Evolutionary conservation across 768 basidiomycete species (phyloP).

Genomic region (Lentinula detonsa): DNA sequence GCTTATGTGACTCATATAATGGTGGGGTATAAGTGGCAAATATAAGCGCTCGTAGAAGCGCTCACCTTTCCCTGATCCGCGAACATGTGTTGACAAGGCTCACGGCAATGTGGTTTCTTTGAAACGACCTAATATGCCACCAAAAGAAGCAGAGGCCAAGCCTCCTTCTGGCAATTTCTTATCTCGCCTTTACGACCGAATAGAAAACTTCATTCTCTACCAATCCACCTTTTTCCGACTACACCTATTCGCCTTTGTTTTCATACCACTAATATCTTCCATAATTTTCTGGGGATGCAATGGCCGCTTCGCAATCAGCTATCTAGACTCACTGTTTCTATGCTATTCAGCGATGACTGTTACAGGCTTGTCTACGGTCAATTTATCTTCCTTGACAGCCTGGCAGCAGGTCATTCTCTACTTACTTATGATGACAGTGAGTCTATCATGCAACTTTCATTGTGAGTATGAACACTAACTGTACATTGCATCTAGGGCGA

Average conservation of each 20-base stretch:
- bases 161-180: constrained; percentile 1
- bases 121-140: background rate
- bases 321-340: constrained; percentile 54
- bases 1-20: too few relatives aligned
- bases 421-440: constrained; percentile 45
- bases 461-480: background rate
- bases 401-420: constrained; percentile 48
- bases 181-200: background rate
- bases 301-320: constrained; percentile 43
- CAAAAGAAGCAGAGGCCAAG: background rate
- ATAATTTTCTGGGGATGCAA: constrained; percentile 65
- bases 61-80: too few relatives aligned
- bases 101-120: background rate
- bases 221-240: constrained; percentile 48
- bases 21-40: too few relatives aligned
- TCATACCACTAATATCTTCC: constrained; percentile 54
- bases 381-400: constrained; percentile 41
- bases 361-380: constrained; percentile 40
- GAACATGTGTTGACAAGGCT: too few relatives aligned
- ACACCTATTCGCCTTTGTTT: constrained; percentile 42
- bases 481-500: constrained; percentile 27
- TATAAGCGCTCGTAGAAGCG: too few relatives aligned
- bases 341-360: constrained; percentile 55
- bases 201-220: constrained; percentile 6
- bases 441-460: constrained; percentile 6